Evolutionary conservation across 768 basidiomycete species (phyloP), one percentile per base, ranked within the genome.

Genomic region (Trametes meyenii): DNA sequence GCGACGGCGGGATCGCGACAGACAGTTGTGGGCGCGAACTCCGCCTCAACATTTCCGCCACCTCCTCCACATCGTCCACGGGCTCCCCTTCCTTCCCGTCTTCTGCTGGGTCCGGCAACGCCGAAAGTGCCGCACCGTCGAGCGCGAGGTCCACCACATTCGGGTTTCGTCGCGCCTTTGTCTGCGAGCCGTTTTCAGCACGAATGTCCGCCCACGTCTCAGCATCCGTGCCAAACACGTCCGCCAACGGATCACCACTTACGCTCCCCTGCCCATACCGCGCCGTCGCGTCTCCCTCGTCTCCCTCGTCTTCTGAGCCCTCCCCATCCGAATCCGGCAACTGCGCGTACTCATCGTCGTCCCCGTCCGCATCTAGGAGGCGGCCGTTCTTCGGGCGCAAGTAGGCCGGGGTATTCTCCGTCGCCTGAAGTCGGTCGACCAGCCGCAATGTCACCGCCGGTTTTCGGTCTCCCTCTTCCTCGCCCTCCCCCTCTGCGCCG

Each of bases 161-260:
- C 1, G 82, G 80, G 67, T 83, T 77, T 26, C 10, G 70, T 26
- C 24, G 38, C 33, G 23, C n/a, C 29, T 50, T 51, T 67, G 61
- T 72, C 65, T 67, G 55, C 13, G 21, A 56, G 44, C 59, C 60
- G 63, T 62, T 67, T 59, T 79, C 72, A 42, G 75, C 68, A 53
- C 70, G 83, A 50, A 88, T 77, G 52, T 83, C 83, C 59, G 77
- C 76, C 86, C 87, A 87, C 0, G 83, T 80, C 64, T 87, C 83
- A 62, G 77, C 83, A 70, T 88, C 87, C n/a, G 80, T 79, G 48
- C 87, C 85, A 73, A 88, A 88, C 7, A 88, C 79, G 64, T 88
- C 85, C 10, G 72, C 77, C 26, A 88, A 75, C 21, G 85, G 85
- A 69, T 89, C 85, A 58, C 69, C 72, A 58, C 70, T 72, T 45